Base-by-base conservation (phyloP, 208 protist species). In the Leptomonas seymouri region DNA sequence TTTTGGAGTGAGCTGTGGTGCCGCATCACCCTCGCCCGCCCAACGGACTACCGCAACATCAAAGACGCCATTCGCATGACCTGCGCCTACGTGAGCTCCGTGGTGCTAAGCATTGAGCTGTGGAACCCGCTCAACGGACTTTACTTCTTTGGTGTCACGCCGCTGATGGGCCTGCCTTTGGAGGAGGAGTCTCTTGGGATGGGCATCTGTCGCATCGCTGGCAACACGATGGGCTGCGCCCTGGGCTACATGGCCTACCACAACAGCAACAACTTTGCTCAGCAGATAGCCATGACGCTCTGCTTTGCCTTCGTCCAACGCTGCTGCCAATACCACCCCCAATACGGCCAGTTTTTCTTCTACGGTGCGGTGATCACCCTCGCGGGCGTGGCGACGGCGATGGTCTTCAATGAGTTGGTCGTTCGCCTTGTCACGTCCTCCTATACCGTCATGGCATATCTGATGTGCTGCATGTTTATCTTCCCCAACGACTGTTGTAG, bases 31-130 rank as follows among this genome's bases (percentile, higher is more conserved):
- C 61, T 90, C 12, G 76, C 72, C 18, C 71, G 68, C 8, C 85
- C 78, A 0, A 49, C 49, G 59, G 79, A 85, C 70, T 66, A 76
- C 4, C 74, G 85, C 2, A 49, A 74, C 15, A 50, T 83, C 39
- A 90, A 87, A 76, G 81, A 90, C 69, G 81, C 75, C 5, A 66
- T 90, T 58, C 83, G 84, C 56, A 75, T 85, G 44, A 75, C 79
- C 23, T 80, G 58, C 39, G 85, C 74, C 41, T 86, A 83, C 63
- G 75, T 81, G 28, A 36, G 57, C 15, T 77, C 73, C 14, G 69
- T 53, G 31, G 71, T 66, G 39, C 56, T 82, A 25, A 82, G 78
- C 77, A 80, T 73, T 27, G 71, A 81, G 41, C 67, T 85, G 28
- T 83, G 68, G 44, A 64, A 82, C 36, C 45, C 73, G 25, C 21